Evolutionary conservation across 176 grass and related monocot species (phyloP).

Genomic region (Oryza nivara): DNA sequence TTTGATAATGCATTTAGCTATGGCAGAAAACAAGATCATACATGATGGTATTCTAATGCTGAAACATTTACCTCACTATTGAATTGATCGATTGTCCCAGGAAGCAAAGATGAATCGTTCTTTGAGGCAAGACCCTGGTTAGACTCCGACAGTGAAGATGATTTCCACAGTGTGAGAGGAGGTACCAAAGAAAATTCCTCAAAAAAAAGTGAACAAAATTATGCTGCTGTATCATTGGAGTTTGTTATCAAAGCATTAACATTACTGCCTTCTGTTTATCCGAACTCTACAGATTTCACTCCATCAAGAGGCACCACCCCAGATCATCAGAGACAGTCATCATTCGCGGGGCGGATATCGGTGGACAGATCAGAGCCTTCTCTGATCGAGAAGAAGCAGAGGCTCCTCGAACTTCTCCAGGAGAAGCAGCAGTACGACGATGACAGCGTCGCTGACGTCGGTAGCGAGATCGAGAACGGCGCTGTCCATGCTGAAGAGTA

Average conservation of each 20-base stretch:
- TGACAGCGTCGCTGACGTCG: slow-evolving; percentile 6
- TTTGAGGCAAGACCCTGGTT: slow-evolving; percentile 73
- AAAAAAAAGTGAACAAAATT: neutral
- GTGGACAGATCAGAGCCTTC: slow-evolving; percentile 28
- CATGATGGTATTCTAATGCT: neutral
- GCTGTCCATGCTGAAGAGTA: slow-evolving; percentile 35
- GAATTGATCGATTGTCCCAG: slow-evolving; percentile 37
- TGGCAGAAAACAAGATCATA: neutral
- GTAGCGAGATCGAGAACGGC: slow-evolving; percentile 21
- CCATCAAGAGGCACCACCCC: slow-evolving; percentile 62
- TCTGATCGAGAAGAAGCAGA: slow-evolving; percentile 46
- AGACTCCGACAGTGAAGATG: slow-evolving; percentile 80
- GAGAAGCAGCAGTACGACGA: slow-evolving; percentile 59
- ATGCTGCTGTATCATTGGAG: neutral
- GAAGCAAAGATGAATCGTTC: slow-evolving; percentile 77
- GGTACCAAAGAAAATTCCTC: slow-evolving; percentile 42
- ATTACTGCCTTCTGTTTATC: slow-evolving; percentile 1
- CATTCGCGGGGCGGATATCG: neutral
- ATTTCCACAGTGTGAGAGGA: slow-evolving; percentile 85
- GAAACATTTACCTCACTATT: neutral
- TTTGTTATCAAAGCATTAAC: neutral
- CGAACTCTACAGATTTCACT: slow-evolving; percentile 49
- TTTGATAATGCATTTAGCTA: neutral
- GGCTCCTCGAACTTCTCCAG: slow-evolving; percentile 65
- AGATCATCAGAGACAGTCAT: slow-evolving; percentile 35